Evolutionary conservation across 2,329 filamentous ascomycete species (phyloP), one percentile per base, ranked within the genome.

Genomic region (Aspergillus sp.): DNA sequence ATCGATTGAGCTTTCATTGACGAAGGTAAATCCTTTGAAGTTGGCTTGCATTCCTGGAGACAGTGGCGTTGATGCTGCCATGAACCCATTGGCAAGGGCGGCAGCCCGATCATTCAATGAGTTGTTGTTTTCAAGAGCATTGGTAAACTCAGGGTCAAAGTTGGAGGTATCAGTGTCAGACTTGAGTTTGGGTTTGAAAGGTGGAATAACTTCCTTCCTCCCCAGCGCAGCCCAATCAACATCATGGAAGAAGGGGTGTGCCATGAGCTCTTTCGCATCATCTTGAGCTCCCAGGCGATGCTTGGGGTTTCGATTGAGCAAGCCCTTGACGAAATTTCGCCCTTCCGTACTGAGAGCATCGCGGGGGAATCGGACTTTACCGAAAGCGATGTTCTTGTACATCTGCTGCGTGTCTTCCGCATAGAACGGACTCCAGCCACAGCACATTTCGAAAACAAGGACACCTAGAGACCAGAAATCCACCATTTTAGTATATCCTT

Each of bases 311-410:
- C 95, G 87, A 79, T 99, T 99, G 55, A 99, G 84, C 61, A 99
- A 80, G 19, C 95, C 95, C 81, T 99, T 99, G 71, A 99, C 95
- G 69, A 99, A 99, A 76, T 96, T 98, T 58, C 95, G 86, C 58
- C 95, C 95, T 75, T 99, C 95, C 41, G 92, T 89, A 60, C 92
- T 97, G 33, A 99, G 80, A 1, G 95, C 96, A 74, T 99, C 95
- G 64, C 93, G 86, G 7, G 95, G 95, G 75, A 99, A 99, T 60
- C 95, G 85, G 57, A 99, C 95, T 74, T 99, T 99, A 72, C 95
- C 95, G 71, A 99, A 99, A 0, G 95, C 95, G 73, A 99, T 99
- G 79, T 99, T 99, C 82, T 99, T 99, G 82, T 99, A 99, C 95
- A 99, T 99, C 75, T 99, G 95, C 76, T 99, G 95, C 0, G 95